A percentile compares a stretch with the other conserved stretches of the same genome.
These are phyloP conservation scores for Scedosporium dehoogii DNA, from an alignment of 2,329 filamentous ascomycete genomes.

Conservation along the genomic window DNA sequence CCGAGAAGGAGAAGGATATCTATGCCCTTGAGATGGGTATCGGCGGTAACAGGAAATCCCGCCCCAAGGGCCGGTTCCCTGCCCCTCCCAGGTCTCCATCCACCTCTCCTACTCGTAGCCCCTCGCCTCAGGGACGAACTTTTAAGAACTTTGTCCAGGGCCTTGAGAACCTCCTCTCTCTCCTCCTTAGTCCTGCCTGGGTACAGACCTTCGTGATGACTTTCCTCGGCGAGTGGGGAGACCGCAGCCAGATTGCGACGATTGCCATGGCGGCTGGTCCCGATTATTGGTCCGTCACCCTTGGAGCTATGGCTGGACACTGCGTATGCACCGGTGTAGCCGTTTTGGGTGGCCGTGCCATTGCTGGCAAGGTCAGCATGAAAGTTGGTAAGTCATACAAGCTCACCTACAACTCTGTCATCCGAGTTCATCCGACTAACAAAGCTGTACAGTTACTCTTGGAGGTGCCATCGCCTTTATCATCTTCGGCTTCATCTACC, in stretches of 20 bases:
- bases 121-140: constrained; percentile 31
- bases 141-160: constrained; percentile 43
- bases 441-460: constrained; percentile 61
- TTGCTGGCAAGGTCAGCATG: constrained; percentile 89
- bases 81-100: constrained; percentile 73
- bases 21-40: constrained; percentile 76
- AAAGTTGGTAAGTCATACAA: constrained; percentile 68
- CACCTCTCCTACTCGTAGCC: constrained; percentile 57
- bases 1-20: constrained; percentile 83
- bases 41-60: constrained; percentile 51
- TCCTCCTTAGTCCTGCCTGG: constrained; percentile 91
- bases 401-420: constrained; percentile 13
- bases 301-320: constrained; percentile 79
- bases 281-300: constrained; percentile 98
- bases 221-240: constrained; percentile 96
- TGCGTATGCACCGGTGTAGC: constrained; percentile 83
- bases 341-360: constrained; percentile 82
- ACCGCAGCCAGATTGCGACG: constrained; percentile 93
- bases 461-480: constrained; percentile 87
- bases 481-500: constrained; percentile 83
- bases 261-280: constrained; percentile 98
- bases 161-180: constrained; percentile 73
- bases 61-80: constrained; percentile 67
- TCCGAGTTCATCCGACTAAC: constrained; percentile 4
- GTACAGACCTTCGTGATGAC: constrained; percentile 99